Evolutionary conservation across 2,329 filamentous ascomycete genomes (phyloP).

Genomic region (Talaromyces sp.): DNA sequence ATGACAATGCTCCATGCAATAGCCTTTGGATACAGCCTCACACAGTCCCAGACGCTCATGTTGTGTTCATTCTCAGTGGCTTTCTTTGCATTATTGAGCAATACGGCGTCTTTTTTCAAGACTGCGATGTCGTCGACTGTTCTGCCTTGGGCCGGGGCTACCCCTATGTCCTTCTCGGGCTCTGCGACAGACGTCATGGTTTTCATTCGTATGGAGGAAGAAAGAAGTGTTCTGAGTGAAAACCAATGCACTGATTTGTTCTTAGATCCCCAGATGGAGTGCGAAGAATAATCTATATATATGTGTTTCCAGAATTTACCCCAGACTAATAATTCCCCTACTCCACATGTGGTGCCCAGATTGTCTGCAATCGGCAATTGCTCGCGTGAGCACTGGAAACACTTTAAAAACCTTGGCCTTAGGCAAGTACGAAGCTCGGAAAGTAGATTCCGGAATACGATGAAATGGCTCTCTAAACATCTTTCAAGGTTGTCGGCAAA

Average conservation of each 20-base stretch:
- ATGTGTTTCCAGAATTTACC: background rate
- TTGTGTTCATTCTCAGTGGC: conserved; percentile 32
- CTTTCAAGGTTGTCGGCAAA: background rate
- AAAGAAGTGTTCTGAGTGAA: background rate
- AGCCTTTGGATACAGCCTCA: conserved; percentile 14
- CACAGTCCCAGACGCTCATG: conserved; percentile 24
- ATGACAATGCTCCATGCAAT: background rate
- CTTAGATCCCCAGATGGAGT: background rate
- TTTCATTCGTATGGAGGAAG: background rate
- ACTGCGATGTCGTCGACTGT: background rate
- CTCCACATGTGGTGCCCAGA: background rate
- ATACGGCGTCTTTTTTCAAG: background rate
- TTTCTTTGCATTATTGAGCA: background rate
- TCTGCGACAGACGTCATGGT: background rate
- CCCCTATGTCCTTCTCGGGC: background rate
- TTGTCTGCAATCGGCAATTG: background rate
- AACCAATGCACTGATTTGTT: background rate
- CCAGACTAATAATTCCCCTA: background rate
- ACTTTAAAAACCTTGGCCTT: background rate
- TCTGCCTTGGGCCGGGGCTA: background rate
- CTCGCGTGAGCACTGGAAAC: background rate
- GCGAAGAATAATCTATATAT: background rate
- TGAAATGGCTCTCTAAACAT: too few species aligned
- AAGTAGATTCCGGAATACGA: background rate
- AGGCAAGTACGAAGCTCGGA: background rate